These are phyloP conservation scores for Dendrobium chrysotoxum DNA, from an alignment of 106 monocot species.

Conservation along the genomic window DNA sequence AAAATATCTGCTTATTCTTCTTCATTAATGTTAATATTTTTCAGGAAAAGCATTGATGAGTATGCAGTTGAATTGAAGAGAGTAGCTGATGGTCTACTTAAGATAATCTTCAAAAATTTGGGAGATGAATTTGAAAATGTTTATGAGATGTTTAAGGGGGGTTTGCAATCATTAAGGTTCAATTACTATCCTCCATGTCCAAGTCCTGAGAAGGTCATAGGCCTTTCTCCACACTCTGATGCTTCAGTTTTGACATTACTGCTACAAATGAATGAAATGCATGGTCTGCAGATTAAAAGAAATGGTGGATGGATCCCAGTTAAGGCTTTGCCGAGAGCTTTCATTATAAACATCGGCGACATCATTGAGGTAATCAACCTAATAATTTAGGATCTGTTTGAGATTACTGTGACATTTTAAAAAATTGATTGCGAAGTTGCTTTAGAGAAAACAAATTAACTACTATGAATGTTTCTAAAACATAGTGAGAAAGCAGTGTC, in stretches of 20 bases:
- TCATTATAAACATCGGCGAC: conserved; percentile 35
- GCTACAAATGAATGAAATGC: conserved; percentile 21
- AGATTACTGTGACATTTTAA: too few species aligned
- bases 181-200: conserved; percentile 35
- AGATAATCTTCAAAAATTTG: conserved; percentile 19
- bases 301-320: conserved; percentile 19
- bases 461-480: too few species aligned
- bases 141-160: background rate
- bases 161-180: conserved; percentile 11
- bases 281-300: conserved; percentile 24
- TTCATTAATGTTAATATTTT: background rate
- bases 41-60: conserved; percentile 15
- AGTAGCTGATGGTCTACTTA: conserved; percentile 10
- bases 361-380: conserved; percentile 21
- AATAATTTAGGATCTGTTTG: background rate
- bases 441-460: too few species aligned
- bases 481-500: too few species aligned
- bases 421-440: too few species aligned
- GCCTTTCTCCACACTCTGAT: conserved; percentile 32
- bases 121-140: background rate
- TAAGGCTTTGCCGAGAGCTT: conserved; percentile 21
- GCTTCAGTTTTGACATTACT: conserved; percentile 13
- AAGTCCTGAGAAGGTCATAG: conserved; percentile 17
- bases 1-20: too few species aligned
- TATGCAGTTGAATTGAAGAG: conserved; percentile 16